Conservation (phyloP, 768 basidiomycete genomes). For the Psilocybe azurescens region DNA sequence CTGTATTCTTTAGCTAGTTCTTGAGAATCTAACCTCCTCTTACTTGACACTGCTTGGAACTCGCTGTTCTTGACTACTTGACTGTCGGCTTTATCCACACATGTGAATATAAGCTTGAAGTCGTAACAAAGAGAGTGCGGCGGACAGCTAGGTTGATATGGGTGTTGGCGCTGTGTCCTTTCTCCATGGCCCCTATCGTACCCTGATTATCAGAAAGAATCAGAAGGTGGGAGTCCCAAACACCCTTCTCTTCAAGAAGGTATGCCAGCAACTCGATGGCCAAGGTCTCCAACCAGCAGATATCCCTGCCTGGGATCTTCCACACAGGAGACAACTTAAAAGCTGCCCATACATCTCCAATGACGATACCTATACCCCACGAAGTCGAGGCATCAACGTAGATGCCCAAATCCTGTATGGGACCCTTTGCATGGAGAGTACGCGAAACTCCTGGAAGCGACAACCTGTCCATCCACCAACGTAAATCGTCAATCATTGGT, state of each 20-base stretch:
- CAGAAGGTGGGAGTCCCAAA: slow-evolving; percentile 21
- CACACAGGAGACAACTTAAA: slow-evolving; percentile 24
- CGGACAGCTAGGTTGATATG: slow-evolving; percentile 19
- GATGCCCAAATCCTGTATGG: slow-evolving; percentile 21
- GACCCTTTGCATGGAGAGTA: slow-evolving; percentile 12
- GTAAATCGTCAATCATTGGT: slow-evolving; percentile 28
- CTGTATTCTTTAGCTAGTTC: no score
- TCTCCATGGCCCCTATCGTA: slow-evolving; percentile 31
- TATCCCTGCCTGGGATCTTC: slow-evolving; percentile 7
- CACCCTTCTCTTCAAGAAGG: not conserved
- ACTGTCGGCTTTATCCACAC: no score
- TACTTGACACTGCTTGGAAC: no score
- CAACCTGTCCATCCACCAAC: slow-evolving; percentile 35
- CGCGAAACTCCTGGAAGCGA: slow-evolving; percentile 3
- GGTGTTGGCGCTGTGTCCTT: slow-evolving; percentile 21
- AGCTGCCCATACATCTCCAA: slow-evolving; percentile 32
- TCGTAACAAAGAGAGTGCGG: not conserved
- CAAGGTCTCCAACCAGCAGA: slow-evolving; percentile 30
- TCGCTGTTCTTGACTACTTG: no score
- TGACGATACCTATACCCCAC: slow-evolving; percentile 43
- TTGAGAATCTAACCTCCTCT: no score
- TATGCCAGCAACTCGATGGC: slow-evolving; percentile 30
- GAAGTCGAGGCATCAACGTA: slow-evolving; percentile 43
- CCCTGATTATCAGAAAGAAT: slow-evolving; percentile 41
- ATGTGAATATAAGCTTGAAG: no score